Evolutionary conservation across 176 grass and related monocot genomes (phyloP), one percentile per base, ranked within the genome.

Genomic region (Otatea glauca): DNA sequence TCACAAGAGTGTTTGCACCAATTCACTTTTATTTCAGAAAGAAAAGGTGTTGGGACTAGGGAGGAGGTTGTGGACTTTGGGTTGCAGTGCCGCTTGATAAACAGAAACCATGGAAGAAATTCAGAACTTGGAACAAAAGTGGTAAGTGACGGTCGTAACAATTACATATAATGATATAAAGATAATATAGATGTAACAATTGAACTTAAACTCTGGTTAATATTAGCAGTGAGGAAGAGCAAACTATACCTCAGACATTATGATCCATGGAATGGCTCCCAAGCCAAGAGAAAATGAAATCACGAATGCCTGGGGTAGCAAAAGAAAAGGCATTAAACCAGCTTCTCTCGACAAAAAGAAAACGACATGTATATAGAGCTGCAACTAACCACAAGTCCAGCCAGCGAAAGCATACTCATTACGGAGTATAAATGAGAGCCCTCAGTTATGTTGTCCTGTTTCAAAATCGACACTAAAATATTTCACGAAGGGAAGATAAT

Each of bases 191-290:
- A 86, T 8, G 38, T 21, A 83, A 23, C 7, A 55, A 34, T 66
- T 72, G 5, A 77, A 71, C 12, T 77, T 38, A 49, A 76, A 7
- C 34, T 45, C 15, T 70, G 16, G 5, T 37, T 48, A 73, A 48
- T 48, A 65, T 65, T 66, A 79, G 65, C n/a, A n/a, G n/a, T n/a
- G n/a, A n/a, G n/a, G n/a, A n/a, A n/a, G n/a, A 82, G 5, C 11
- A 54, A 82, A 72, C 39, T 67, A 72, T 91, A n/a, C n/a, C n/a
- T n/a, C n/a, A n/a, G n/a, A n/a, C n/a, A n/a, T n/a, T n/a, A n/a
- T n/a, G n/a, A n/a, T 91, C 96, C 96, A 99, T 67, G 96, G 96
- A 90, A 96, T 99, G 42, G 96, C 96, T 81, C 96, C 96, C 89
- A 99, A 63, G 43, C 96, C 93, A 92, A 99, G 89, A 76, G 93